phyloP scores from a whole-genome alignment of 768 basidiomycete species.

The Arthromyces matolae region DNA sequence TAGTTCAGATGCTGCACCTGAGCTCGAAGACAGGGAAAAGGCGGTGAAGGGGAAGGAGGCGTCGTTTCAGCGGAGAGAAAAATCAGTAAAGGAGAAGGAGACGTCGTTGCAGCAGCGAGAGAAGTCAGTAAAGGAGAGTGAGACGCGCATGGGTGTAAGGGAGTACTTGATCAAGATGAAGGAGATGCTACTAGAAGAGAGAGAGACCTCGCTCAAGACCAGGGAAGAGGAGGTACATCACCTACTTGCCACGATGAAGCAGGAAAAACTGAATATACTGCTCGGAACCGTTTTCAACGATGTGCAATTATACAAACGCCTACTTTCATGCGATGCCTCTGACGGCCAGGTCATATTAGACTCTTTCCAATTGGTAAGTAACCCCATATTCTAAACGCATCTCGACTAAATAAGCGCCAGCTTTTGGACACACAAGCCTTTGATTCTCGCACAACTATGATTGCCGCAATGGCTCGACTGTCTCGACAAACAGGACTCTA shows the following conservation, averaged over 20 bases:
- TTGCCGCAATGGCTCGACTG: slow-evolving; percentile 9
- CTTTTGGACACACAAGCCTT: slow-evolving; percentile 2
- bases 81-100: too few relatives aligned
- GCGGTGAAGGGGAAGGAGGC: too few relatives aligned
- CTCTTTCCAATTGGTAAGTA: slow-evolving; percentile 3
- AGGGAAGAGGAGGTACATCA: not conserved
- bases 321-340: not conserved
- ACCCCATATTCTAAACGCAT: not conserved
- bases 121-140: too few relatives aligned
- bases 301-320: not conserved
- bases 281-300: not conserved
- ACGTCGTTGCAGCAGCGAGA: too few relatives aligned
- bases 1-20: too few relatives aligned
- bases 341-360: slow-evolving; percentile 4
- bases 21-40: too few relatives aligned
- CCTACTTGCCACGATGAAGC: not conserved
- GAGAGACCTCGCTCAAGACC: too few relatives aligned
- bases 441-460: not conserved
- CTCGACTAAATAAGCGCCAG: not conserved
- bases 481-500: slow-evolving; percentile 1
- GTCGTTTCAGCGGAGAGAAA: too few relatives aligned
- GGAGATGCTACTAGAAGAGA: too few relatives aligned
- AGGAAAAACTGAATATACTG: not conserved
- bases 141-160: too few relatives aligned
- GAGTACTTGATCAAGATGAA: too few relatives aligned